Conservation (phyloP, 371 early-diverging fungal species). For the Rhizopus sp. region DNA sequence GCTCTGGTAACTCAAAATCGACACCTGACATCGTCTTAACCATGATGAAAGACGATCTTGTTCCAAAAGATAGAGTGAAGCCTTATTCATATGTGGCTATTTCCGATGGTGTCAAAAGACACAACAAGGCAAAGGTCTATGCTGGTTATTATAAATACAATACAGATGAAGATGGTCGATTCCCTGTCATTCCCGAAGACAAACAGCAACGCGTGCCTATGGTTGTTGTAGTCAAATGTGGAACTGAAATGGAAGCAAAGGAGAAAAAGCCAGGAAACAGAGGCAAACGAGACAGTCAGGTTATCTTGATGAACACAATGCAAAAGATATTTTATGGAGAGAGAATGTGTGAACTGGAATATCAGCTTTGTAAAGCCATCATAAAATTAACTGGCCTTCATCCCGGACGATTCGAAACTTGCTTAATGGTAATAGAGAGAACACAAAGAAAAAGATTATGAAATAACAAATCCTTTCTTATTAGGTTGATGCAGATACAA, state of each 20-base stretch:
- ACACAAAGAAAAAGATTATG: neutral
- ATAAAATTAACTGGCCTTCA: conserved; percentile 79
- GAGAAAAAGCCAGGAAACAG: conserved; percentile 55
- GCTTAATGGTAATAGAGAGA: conserved; percentile 78
- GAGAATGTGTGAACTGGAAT: conserved; percentile 95
- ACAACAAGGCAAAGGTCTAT: conserved; percentile 90
- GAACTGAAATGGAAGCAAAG: conserved; percentile 66
- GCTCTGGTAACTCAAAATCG: conserved; percentile 67
- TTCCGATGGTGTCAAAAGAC: conserved; percentile 81
- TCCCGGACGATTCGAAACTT: conserved; percentile 85
- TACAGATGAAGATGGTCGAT: conserved; percentile 35
- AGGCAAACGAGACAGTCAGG: conserved; percentile 66
- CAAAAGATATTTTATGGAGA: conserved; percentile 90
- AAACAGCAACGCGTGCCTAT: conserved; percentile 52
- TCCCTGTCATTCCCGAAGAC: conserved; percentile 42
- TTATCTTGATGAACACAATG: conserved; percentile 91
- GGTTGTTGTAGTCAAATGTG: conserved; percentile 87
- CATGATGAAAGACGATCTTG: conserved; percentile 74
- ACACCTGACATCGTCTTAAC: conserved; percentile 73
- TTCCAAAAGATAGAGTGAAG: conserved; percentile 57
- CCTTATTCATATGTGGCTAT: conserved; percentile 84
- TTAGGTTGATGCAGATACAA: conserved; percentile 95
- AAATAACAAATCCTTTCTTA: neutral
- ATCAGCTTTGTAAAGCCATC: conserved; percentile 93
- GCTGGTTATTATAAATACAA: conserved; percentile 75